Percentiles rank a stretch among this genome's conserved stretches.
Evolutionary conservation across 352 stramenopile species (phyloP).

Genomic region (Globisporangium nodosum): DNA sequence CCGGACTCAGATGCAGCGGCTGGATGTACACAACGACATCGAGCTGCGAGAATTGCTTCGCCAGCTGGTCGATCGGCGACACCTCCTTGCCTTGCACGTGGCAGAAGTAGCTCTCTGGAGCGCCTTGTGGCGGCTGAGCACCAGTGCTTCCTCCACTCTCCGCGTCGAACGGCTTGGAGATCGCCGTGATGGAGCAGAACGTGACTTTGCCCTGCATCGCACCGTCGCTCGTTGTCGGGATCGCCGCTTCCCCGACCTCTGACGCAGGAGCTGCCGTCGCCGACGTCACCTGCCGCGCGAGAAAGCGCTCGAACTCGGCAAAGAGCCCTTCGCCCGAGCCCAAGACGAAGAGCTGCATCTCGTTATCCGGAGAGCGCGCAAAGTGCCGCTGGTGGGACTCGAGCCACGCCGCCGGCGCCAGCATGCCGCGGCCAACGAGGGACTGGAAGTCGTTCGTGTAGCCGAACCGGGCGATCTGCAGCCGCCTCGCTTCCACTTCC

Average conservation of each 20-base stretch:
- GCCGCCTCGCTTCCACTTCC: not conserved
- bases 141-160: constrained; percentile 5
- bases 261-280: constrained; percentile 21
- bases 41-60: constrained; percentile 50
- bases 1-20: constrained; percentile 41
- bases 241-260: constrained; percentile 38
- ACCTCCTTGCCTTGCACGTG: constrained; percentile 28
- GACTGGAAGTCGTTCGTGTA: constrained; percentile 46
- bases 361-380: constrained; percentile 42
- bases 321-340: constrained; percentile 67
- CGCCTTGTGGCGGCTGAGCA: not conserved
- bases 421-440: constrained; percentile 40
- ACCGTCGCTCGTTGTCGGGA: constrained; percentile 30
- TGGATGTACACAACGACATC: constrained; percentile 73
- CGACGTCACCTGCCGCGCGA: constrained; percentile 57
- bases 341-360: constrained; percentile 79
- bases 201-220: constrained; percentile 60
- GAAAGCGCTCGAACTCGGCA: constrained; percentile 53
- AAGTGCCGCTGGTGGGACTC: constrained; percentile 32
- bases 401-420: constrained; percentile 45
- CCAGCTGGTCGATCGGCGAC: constrained; percentile 48
- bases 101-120: constrained; percentile 18
- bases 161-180: constrained; percentile 12
- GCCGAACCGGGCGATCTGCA: constrained; percentile 20
- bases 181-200: constrained; percentile 61